phyloP scores from a whole-genome alignment of 352 stramenopile genomes.

The Globisporangium takayamanum region DNA sequence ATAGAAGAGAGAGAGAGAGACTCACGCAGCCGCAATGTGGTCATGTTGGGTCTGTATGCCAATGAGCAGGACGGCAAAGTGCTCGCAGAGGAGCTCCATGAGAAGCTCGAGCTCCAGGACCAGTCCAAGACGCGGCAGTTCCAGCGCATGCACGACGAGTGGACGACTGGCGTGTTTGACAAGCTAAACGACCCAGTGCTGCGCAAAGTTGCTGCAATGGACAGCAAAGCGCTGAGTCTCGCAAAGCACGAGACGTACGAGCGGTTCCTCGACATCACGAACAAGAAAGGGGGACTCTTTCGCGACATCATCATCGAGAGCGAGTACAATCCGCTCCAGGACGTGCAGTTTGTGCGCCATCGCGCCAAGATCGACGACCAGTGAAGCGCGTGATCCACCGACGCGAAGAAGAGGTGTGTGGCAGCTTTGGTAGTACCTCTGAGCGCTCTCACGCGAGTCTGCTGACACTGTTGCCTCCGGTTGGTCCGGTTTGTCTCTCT shows the following conservation, averaged over 20 bases:
- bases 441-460: background rate
- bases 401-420: constrained; percentile 50
- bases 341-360: constrained; percentile 50
- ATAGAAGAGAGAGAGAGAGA: no score
- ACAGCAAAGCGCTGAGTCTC: constrained; percentile 28
- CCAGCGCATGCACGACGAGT: constrained; percentile 72
- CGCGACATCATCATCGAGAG: constrained; percentile 83
- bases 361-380: constrained; percentile 47
- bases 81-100: constrained; percentile 53
- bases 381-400: constrained; percentile 53
- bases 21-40: no score
- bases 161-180: constrained; percentile 54
- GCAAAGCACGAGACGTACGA: constrained; percentile 62
- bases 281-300: constrained; percentile 76
- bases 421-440: no score
- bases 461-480: background rate
- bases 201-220: constrained; percentile 43
- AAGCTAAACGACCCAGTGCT: constrained; percentile 67
- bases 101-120: constrained; percentile 57
- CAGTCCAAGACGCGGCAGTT: constrained; percentile 53
- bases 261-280: constrained; percentile 74
- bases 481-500: background rate
- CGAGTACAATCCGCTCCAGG: constrained; percentile 74
- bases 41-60: background rate
- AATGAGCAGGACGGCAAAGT: constrained; percentile 38